A percentile compares a stretch with the other conserved stretches of the same genome.
These are phyloP conservation scores for Handroanthus guayacan DNA, from an alignment of 257 asterid genomes.

Conservation along the genomic window DNA sequence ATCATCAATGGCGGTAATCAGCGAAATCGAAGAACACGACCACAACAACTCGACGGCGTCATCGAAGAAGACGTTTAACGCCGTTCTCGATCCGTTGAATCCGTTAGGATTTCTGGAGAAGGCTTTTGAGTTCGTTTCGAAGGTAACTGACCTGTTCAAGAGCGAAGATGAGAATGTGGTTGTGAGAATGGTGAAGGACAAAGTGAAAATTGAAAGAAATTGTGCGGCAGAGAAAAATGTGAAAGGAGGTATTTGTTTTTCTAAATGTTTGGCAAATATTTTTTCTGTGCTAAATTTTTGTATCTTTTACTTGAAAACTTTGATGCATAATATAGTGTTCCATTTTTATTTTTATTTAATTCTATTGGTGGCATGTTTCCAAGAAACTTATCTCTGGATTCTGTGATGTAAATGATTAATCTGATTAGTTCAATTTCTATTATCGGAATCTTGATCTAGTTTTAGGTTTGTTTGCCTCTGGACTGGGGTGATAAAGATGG, in stretches of 20 bases:
- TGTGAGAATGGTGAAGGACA: conserved; percentile 70
- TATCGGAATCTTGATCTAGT: conserved; percentile 2
- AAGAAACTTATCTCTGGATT: neutral
- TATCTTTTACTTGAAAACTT: neutral
- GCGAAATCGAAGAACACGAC: conserved; percentile 54
- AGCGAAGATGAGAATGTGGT: conserved; percentile 80
- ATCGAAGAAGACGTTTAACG: conserved; percentile 54
- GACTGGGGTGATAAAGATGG: neutral
- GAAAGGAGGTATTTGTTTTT: conserved; percentile 47
- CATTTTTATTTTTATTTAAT: too few relatives aligned
- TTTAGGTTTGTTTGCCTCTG: neutral
- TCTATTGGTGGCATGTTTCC: too few relatives aligned
- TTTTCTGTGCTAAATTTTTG: neutral
- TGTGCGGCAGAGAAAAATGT: conserved; percentile 35
- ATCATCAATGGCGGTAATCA: conserved; percentile 54
- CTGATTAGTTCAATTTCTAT: neutral
- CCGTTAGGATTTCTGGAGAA: conserved; percentile 79
- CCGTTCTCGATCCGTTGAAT: conserved; percentile 67
- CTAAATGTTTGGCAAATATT: too few relatives aligned
- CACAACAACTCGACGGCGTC: conserved; percentile 38
- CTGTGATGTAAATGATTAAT: neutral
- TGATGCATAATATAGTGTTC: neutral
- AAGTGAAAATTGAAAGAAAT: conserved; percentile 43
- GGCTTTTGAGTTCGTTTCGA: conserved; percentile 66
- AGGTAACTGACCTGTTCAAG: conserved; percentile 72